Evolutionary conservation across 2,329 filamentous ascomycete species (phyloP).

Genomic region (Chrysoporthe deuterocubensis): DNA sequence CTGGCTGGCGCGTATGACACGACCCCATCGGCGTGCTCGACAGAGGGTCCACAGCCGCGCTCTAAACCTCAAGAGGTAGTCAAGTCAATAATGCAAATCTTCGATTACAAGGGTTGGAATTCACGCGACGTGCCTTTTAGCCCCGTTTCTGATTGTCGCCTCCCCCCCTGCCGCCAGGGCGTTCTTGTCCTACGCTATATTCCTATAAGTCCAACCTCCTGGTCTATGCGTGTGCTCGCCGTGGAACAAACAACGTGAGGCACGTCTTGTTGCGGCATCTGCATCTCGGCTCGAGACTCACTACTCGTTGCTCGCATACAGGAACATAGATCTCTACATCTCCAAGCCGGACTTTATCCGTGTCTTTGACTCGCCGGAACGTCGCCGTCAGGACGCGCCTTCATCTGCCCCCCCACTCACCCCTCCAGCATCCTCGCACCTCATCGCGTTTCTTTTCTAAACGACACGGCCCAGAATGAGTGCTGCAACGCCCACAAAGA

Average conservation of each 20-base stretch:
- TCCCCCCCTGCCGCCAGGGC: not conserved
- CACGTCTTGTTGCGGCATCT: constrained; percentile 10
- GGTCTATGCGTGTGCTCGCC: not conserved
- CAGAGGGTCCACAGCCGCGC: constrained; percentile 1
- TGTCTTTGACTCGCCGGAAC: not conserved
- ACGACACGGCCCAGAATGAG: constrained; percentile 17
- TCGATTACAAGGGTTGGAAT: constrained; percentile 13
- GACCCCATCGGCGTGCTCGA: not conserved
- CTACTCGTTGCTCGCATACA: not conserved
- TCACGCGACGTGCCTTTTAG: constrained; percentile 22
- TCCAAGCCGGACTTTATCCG: not conserved
- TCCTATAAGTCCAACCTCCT: constrained; percentile 1
- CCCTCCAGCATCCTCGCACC: constrained; percentile 3
- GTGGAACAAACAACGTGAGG: constrained; percentile 20
- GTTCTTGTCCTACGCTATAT: constrained; percentile 4
- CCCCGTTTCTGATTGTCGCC: not conserved
- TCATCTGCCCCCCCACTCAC: not conserved
- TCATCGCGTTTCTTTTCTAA: constrained; percentile 15
- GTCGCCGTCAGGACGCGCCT: constrained; percentile 9
- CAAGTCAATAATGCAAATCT: constrained; percentile 25
- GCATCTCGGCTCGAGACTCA: not conserved
- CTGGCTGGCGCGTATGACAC: not conserved
- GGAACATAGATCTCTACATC: not conserved
- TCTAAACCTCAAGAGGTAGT: constrained; percentile 20
- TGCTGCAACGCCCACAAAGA: constrained; percentile 46